Evolutionary conservation across 345 rosid genomes (phyloP).

Genomic region (Luvunga scandens): DNA sequence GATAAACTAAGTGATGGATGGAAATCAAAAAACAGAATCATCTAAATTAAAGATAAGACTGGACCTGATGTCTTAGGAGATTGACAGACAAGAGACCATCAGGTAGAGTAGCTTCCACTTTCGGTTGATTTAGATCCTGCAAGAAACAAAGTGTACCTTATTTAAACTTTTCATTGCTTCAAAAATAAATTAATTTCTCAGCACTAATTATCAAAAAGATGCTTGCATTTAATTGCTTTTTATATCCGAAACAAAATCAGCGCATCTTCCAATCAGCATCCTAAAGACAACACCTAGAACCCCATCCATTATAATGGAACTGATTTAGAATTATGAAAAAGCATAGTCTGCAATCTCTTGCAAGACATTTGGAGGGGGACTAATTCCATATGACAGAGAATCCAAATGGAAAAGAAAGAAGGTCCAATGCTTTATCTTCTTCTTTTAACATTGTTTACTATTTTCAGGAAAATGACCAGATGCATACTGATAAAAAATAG

Average conservation of each 20-base stretch:
- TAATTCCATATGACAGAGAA: not conserved
- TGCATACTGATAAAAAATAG: not conserved
- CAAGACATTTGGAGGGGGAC: not conserved
- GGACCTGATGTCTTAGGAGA: constrained; percentile 92
- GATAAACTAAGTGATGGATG: not conserved
- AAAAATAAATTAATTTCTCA: not conserved
- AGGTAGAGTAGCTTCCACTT: constrained; percentile 62
- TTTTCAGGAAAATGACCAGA: not conserved
- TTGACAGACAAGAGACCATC: constrained; percentile 82
- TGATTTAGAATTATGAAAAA: not conserved
- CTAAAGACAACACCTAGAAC: not conserved
- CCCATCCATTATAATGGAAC: not conserved
- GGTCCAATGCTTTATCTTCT: not conserved
- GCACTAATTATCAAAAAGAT: constrained; percentile 2
- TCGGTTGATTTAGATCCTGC: constrained; percentile 89
- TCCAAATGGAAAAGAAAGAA: not conserved
- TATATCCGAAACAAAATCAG: not conserved
- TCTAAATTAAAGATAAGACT: constrained; percentile 14
- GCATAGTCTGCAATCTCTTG: not conserved
- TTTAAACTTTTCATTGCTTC: constrained; percentile 14
- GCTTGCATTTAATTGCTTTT: not conserved
- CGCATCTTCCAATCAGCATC: not conserved
- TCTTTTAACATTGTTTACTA: not conserved
- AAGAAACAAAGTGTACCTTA: constrained; percentile 17
- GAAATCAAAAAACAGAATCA: constrained; percentile 2